These are phyloP conservation scores for Lachancea lanzarotensis DNA, from an alignment of 805 yeast genomes.

Conservation along the genomic window DNA sequence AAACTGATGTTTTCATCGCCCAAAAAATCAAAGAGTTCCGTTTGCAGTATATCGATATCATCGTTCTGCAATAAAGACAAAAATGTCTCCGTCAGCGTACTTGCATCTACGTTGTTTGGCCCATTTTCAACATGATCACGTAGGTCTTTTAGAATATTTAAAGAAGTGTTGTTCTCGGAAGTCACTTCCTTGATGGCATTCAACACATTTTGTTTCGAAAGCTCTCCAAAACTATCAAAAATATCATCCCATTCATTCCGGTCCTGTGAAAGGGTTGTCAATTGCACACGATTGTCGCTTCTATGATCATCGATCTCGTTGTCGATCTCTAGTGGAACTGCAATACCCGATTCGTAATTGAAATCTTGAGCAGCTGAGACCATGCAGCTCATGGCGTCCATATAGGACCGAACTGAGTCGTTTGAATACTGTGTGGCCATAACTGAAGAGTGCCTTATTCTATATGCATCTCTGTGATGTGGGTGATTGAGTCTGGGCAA, in stretches of 20 bases:
- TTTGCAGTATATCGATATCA: slow-evolving; percentile 50
- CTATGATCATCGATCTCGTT: slow-evolving; percentile 23
- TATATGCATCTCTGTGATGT: too few relatives aligned
- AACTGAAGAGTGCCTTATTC: background rate
- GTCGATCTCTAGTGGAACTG: slow-evolving; percentile 36
- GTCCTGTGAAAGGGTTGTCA: slow-evolving; percentile 32
- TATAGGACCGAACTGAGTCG: slow-evolving; percentile 64
- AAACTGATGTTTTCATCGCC: slow-evolving; percentile 85
- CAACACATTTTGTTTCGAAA: slow-evolving; percentile 23
- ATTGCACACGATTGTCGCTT: slow-evolving; percentile 23
- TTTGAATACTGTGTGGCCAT: slow-evolving; percentile 50
- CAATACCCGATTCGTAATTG: slow-evolving; percentile 15
- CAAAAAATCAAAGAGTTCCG: slow-evolving; percentile 65
- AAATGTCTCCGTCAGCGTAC: slow-evolving; percentile 29
- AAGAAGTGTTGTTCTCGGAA: slow-evolving; percentile 7
- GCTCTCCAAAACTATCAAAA: slow-evolving; percentile 30
- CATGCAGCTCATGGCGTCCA: slow-evolving; percentile 74
- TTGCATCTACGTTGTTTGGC: slow-evolving; percentile 29
- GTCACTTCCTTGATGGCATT: slow-evolving; percentile 15
- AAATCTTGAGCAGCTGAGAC: slow-evolving; percentile 40
- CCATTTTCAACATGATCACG: slow-evolving; percentile 11
- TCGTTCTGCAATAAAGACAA: slow-evolving; percentile 34
- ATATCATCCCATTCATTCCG: slow-evolving; percentile 36
- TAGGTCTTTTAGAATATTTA: slow-evolving; percentile 17
- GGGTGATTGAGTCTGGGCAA: background rate